Percentiles rank a stretch among this genome's conserved stretches.
phyloP scores from a whole-genome alignment of 495 filamentous ascomycete species.

The Daldinia decipiens region DNA sequence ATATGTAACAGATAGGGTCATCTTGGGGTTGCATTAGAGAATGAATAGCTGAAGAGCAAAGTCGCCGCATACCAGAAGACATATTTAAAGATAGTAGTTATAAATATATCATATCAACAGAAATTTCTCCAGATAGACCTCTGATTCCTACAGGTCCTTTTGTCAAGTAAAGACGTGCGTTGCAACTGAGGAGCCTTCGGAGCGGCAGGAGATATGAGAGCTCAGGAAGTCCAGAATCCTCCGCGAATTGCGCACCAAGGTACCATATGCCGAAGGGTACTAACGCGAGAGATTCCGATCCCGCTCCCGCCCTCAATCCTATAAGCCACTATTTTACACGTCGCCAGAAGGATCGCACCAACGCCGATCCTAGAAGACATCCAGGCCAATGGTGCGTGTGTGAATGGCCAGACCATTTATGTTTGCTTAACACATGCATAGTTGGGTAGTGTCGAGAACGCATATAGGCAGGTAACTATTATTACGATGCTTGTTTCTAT shows the following conservation, averaged over 20 bases:
- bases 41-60: background rate
- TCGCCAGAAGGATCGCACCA: conserved; percentile 14
- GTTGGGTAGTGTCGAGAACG: too few relatives aligned
- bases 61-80: background rate
- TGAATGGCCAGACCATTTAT: background rate
- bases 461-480: background rate
- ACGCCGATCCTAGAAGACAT: background rate
- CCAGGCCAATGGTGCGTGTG: background rate
- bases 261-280: background rate
- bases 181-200: background rate
- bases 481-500: background rate
- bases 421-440: background rate
- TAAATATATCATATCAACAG: background rate
- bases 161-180: background rate
- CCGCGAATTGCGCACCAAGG: background rate
- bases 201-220: background rate
- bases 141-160: background rate
- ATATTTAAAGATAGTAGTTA: background rate
- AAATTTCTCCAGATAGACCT: background rate
- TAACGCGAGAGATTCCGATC: background rate
- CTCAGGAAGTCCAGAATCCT: background rate
- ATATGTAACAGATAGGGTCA: background rate
- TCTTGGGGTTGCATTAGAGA: background rate
- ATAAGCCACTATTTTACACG: conserved; percentile 26
- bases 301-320: conserved; percentile 6